A percentile compares a stretch with the other conserved stretches of the same genome.
phyloP scores from a whole-genome alignment of 2,329 filamentous ascomycete species.

The Scedosporium dehoogii region DNA sequence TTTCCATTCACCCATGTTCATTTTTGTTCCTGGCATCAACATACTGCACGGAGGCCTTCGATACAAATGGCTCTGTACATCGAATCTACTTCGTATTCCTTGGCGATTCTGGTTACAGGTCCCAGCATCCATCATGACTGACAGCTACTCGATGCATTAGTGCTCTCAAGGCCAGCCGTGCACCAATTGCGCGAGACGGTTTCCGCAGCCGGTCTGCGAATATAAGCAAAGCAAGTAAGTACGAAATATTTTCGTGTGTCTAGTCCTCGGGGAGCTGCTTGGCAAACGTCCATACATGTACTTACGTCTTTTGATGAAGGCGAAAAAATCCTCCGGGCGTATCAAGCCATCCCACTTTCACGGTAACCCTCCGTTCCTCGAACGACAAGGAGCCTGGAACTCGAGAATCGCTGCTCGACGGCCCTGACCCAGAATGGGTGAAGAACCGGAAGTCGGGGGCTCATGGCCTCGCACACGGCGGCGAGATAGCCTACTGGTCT shows the following conservation, averaged over 20 bases:
- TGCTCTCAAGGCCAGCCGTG: conserved; percentile 45
- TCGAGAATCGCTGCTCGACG: not conserved
- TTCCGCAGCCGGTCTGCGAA: conserved; percentile 39
- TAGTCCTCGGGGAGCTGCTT: no score
- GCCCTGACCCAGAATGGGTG: not conserved
- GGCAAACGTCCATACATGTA: no score
- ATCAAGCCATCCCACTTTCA: conserved; percentile 5
- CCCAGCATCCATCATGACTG: not conserved
- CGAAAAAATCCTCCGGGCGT: conserved; percentile 5
- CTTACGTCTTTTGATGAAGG: not conserved
- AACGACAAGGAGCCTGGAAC: not conserved
- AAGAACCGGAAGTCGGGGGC: not conserved
- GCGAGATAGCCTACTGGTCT: conserved; percentile 6
- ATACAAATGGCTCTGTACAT: not conserved
- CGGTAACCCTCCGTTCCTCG: conserved; percentile 1
- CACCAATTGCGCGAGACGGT: conserved; percentile 41
- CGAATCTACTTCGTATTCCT: not conserved
- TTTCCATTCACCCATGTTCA: not conserved
- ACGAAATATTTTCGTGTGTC: not conserved
- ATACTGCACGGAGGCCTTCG: not conserved
- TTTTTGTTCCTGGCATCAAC: not conserved
- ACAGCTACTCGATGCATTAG: conserved; percentile 19
- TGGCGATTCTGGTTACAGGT: not conserved
- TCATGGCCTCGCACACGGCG: conserved; percentile 3
- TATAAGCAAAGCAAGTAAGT: conserved; percentile 25